phyloP scores from a whole-genome alignment of 2,329 filamentous ascomycete genomes.

The Ophiocordyceps camponoti-rufipedis region DNA sequence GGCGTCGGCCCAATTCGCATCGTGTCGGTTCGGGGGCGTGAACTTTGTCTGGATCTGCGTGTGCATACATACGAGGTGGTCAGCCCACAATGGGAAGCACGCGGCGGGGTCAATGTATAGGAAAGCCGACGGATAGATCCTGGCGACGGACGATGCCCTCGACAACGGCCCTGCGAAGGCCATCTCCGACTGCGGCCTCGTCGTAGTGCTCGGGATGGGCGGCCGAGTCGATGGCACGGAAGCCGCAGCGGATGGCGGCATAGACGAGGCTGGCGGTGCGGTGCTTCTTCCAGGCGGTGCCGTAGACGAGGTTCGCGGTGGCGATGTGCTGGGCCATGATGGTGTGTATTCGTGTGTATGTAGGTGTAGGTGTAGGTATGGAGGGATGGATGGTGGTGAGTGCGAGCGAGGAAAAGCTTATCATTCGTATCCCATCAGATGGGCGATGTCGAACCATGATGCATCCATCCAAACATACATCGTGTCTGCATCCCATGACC shows the following conservation, averaged over 20 bases:
- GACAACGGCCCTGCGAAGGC: constrained; percentile 40
- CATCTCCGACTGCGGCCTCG: constrained; percentile 51
- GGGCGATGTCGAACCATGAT: too few relatives aligned
- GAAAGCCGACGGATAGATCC: constrained; percentile 40
- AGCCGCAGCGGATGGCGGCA: constrained; percentile 48
- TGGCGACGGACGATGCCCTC: constrained; percentile 35
- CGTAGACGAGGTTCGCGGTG: constrained; percentile 48
- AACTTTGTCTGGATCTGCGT: constrained; percentile 67
- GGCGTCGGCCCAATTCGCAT: constrained; percentile 41
- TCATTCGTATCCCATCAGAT: too few relatives aligned
- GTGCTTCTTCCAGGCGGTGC: constrained; percentile 74
- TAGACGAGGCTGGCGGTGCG: constrained; percentile 49
- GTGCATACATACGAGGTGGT: too few relatives aligned
- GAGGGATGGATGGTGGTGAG: too few relatives aligned
- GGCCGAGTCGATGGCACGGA: constrained; percentile 59
- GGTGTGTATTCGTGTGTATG: not conserved
- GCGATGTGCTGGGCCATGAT: constrained; percentile 6
- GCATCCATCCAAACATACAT: too few relatives aligned
- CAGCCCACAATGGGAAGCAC: not conserved
- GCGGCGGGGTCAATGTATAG: not conserved
- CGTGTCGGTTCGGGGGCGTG: constrained; percentile 48
- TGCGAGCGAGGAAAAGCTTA: too few relatives aligned
- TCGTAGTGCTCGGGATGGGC: constrained; percentile 65
- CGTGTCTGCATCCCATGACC: too few relatives aligned
- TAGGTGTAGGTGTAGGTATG: not conserved